Evolutionary conservation across 768 basidiomycete genomes (phyloP).

Genomic region (Saitozyma sp.): DNA sequence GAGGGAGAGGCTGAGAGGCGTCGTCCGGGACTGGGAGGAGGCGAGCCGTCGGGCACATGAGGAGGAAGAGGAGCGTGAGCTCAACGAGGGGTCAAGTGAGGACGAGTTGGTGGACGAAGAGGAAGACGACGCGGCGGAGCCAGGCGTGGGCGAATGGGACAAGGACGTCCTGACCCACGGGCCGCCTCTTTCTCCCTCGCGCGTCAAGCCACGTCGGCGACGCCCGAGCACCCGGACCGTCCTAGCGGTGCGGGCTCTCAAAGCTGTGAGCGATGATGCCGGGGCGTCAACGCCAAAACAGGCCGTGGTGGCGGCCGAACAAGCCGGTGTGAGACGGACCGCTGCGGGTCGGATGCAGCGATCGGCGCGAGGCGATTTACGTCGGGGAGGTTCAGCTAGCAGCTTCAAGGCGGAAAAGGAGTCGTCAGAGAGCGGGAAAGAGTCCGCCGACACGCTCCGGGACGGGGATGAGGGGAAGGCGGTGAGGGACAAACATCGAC

Average conservation of each 20-base stretch:
- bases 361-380: not conserved
- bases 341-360: conserved; percentile 4
- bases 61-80: conserved; percentile 49
- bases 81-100: conserved; percentile 44
- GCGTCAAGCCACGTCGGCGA: conserved; percentile 22
- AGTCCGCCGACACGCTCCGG: conserved; percentile 33
- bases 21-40: conserved; percentile 79
- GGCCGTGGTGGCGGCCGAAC: not conserved
- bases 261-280: conserved; percentile 27
- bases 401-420: conserved; percentile 19
- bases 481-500: conserved; percentile 3
- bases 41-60: conserved; percentile 51
- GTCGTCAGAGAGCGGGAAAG: conserved; percentile 28
- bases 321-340: conserved; percentile 1
- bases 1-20: conserved; percentile 69
- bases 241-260: conserved; percentile 43
- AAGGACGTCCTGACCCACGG: conserved; percentile 6
- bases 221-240: conserved; percentile 32
- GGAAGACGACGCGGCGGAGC: conserved; percentile 20
- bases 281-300: conserved; percentile 32
- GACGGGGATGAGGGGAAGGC: conserved; percentile 20
- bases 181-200: not conserved
- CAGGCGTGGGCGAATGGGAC: conserved; percentile 12
- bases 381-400: not conserved
- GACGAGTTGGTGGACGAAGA: conserved; percentile 39